Conservation (phyloP, 805 yeast genomes). For the Wilhelminamyces savonicus region DNA sequence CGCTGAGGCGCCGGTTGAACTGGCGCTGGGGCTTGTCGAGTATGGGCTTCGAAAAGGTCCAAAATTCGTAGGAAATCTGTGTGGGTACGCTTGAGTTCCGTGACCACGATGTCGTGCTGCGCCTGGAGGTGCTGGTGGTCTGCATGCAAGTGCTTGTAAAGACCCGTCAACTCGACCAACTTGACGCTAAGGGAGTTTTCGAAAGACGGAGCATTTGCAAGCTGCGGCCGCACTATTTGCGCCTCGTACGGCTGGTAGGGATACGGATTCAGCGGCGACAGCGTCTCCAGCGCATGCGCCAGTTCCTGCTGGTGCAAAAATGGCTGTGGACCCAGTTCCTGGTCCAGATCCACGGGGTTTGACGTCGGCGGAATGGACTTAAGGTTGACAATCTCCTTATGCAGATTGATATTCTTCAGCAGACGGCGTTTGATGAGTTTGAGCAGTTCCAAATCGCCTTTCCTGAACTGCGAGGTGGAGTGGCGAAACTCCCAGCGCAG, state of each 20-base stretch:
- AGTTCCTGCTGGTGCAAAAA: too few relatives aligned
- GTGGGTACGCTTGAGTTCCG: constrained; percentile 44
- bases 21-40: constrained; percentile 4
- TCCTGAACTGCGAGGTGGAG: constrained; percentile 66
- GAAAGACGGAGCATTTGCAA: constrained; percentile 7
- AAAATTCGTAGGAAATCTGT: constrained; percentile 47
- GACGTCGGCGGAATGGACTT: constrained; percentile 26
- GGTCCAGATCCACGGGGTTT: constrained; percentile 7
- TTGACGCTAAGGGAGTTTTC: constrained; percentile 15
- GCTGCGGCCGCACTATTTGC: constrained; percentile 8
- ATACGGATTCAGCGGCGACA: neutral
- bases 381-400: constrained; percentile 32
- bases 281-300: too few relatives aligned
- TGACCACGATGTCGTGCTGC: constrained; percentile 35
- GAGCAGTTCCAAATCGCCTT: constrained; percentile 73
- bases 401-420: constrained; percentile 29
- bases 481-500: constrained; percentile 82
- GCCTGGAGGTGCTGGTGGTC: constrained; percentile 16
- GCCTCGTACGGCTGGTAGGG: neutral
- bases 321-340: too few relatives aligned
- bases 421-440: constrained; percentile 76
- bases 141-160: constrained; percentile 29
- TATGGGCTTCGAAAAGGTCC: too few relatives aligned
- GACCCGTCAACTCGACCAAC: constrained; percentile 33
- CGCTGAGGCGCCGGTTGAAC: constrained; percentile 4